Base-by-base conservation (phyloP, 106 monocot species). In the Alisma plantagoaquatica region DNA sequence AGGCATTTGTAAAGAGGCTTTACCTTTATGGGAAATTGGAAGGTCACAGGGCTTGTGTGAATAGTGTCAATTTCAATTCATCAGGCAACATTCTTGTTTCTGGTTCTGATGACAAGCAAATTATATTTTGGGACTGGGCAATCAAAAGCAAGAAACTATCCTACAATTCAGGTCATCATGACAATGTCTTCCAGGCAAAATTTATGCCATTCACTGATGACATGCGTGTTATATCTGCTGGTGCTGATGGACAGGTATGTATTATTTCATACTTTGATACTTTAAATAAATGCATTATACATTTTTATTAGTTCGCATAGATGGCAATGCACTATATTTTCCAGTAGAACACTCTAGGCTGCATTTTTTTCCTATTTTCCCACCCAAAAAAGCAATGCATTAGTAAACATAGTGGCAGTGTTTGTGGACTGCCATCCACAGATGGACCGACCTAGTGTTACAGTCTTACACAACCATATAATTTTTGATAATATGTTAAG, bases 131-230 rank as follows among this genome's bases (percentile, higher is more conserved):
- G 94, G 53, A 88, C 35, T 94, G 94, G 94, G 57, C 44, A 29
- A 33, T 62, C 30, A 73, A 78, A 59, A 56, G 23, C 12, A 77
- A 75, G 42, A 73, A 10, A n/a, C 31, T 87, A 21, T 22, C 62
- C 22, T 94, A 81, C 71, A 59, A 56, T 77, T 84, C 87, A 44
- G 94, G 94, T 46, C 94, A 94, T 57, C 21, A 24, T 0, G 87
- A 81, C 21, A 87, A 87, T 65, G 69, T 94, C 10, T 84, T 94
- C 46, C 73, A 94, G 46, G 94, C 84, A 18, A 71, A 64, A 56
- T 60, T 88, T 60, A 81, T 94, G 83, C 87, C 94, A 67, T 88
- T 68, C 55, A 84, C 80, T 46, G 75, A 81, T 70, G 94, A 87
- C 46, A 61, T 64, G 9, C 75, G 70, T 18, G 61, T 94, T n/a